Evolutionary conservation across 1,284 basidiomycete species (phyloP), one percentile per base, ranked within the genome.

Genomic region (Coniophora puteana): DNA sequence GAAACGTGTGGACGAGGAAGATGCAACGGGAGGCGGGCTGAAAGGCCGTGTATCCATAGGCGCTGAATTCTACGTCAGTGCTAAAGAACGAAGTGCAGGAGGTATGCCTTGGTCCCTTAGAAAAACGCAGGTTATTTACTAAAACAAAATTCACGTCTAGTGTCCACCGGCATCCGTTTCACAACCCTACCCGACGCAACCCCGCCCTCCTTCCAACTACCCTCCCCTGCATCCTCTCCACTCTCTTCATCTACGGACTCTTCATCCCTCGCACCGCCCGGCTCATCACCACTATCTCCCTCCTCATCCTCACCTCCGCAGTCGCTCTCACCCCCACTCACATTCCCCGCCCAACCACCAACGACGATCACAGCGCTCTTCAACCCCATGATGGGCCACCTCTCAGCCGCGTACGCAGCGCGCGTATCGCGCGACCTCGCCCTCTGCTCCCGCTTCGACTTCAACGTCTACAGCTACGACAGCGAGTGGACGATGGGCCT

Each of bases 391-490:
- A 83, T 98, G 51, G 95, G 95, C 1, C 93, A 97, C 57, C 73
- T 98, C 22, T 91, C 91, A 3, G 78, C 86, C 1, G 90, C 94
- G 20, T 98, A 98, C 60, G 87, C 93, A 0, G 92, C 94, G 1
- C 82, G 85, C 37, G 83, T 93, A 20, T 89, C 89, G 1, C 76
- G 78, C 3, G 90, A 95, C 58, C 77, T 98, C n/a, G 83, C 90
- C 0, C 65, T 97, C 5, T 88, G 89, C 40, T 90, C 92, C 3
- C 78, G 95, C 13, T 98, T 95, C 59, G 93, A 97, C 57, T 93
- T 98, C 65, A 99, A 99, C 55, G 80, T 95, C 20, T 97, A 96
- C 59, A 93, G 89, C 57, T 98, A 95, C 63, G 93, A 96, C 53
- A 93, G 89, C 57, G 94, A 97, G 60, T 88, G 93, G 80, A 87